phyloP scores from a whole-genome alignment of 2,329 filamentous ascomycete genomes.

The Alternaria rosae region DNA sequence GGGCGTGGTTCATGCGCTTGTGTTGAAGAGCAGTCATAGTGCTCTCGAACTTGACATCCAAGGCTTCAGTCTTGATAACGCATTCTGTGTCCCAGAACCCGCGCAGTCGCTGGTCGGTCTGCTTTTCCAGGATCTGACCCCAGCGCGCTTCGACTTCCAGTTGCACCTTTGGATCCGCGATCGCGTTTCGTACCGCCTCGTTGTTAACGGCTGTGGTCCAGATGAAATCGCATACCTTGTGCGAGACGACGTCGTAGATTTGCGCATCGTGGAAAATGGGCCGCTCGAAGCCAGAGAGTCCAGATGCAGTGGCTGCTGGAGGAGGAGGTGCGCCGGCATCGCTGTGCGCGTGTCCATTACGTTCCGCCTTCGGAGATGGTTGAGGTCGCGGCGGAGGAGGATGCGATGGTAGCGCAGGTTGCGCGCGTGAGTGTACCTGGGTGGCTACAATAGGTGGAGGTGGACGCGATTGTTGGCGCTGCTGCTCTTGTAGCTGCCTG shows the following conservation, averaged over 20 bases:
- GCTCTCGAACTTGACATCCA: conserved; percentile 71
- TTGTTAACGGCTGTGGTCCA: conserved; percentile 74
- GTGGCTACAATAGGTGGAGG: conserved; percentile 25
- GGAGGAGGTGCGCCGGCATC: conserved; percentile 19
- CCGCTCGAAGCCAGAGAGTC: conserved; percentile 55
- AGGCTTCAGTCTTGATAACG: conserved; percentile 31
- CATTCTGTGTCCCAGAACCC: conserved; percentile 71
- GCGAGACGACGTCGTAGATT: conserved; percentile 74
- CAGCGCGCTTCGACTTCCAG: conserved; percentile 96
- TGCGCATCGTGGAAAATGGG: conserved; percentile 75
- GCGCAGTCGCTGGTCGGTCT: conserved; percentile 71
- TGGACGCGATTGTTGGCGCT: conserved; percentile 32
- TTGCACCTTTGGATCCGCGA: conserved; percentile 67
- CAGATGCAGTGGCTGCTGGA: conserved; percentile 12
- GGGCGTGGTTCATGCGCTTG: conserved; percentile 79
- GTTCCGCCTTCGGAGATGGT: conserved; percentile 19
- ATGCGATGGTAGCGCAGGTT: conserved; percentile 23
- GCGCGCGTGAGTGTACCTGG: conserved; percentile 23
- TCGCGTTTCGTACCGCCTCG: conserved; percentile 61
- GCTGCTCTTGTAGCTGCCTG: conserved; percentile 32
- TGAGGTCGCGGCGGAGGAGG: conserved; percentile 23
- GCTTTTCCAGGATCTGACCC: conserved; percentile 76
- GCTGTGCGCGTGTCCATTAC: conserved; percentile 27
- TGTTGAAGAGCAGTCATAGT: conserved; percentile 95
- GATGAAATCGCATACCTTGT: conserved; percentile 80